phyloP scores from a whole-genome alignment of 768 basidiomycete species.

The Mycena vitilis region DNA sequence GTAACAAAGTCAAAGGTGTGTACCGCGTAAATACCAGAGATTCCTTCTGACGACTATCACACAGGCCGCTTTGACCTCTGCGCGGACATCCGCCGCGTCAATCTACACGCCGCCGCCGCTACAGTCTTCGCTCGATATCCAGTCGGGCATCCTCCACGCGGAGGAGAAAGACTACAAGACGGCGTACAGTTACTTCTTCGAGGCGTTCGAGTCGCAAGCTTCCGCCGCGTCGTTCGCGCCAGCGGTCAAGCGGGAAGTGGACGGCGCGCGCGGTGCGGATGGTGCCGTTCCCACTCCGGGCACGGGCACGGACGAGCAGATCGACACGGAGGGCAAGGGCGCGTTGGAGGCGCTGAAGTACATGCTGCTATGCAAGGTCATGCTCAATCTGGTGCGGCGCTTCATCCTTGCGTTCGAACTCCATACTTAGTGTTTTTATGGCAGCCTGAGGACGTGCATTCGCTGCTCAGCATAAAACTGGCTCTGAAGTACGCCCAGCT shows the following conservation, averaged over 20 bases:
- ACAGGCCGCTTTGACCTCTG: slow-evolving; percentile 88
- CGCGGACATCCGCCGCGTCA: slow-evolving; percentile 93
- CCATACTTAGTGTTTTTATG: not conserved
- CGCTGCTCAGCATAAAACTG: slow-evolving; percentile 87
- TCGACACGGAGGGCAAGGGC: slow-evolving; percentile 77
- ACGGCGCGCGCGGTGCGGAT: slow-evolving; percentile 31
- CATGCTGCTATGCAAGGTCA: slow-evolving; percentile 98
- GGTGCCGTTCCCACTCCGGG: slow-evolving; percentile 30
- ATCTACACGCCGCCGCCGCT: slow-evolving; percentile 70
- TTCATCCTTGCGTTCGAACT: slow-evolving; percentile 2
- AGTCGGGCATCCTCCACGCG: slow-evolving; percentile 85
- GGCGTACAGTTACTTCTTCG: slow-evolving; percentile 97
- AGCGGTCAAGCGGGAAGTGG: slow-evolving; percentile 10
- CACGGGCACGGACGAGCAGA: slow-evolving; percentile 58
- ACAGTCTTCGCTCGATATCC: slow-evolving; percentile 63
- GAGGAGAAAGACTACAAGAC: slow-evolving; percentile 99
- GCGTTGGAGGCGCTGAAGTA: slow-evolving; percentile 94
- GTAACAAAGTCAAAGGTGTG: slow-evolving; percentile 88
- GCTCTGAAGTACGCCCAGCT: slow-evolving; percentile 89
- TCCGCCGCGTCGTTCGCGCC: slow-evolving; percentile 36
- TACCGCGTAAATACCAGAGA: not conserved
- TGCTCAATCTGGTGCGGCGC: slow-evolving; percentile 89
- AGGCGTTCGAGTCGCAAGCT: slow-evolving; percentile 80
- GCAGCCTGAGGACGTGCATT: slow-evolving; percentile 93
- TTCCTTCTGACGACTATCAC: slow-evolving; percentile 36